Evolutionary conservation across 176 grass and related monocot genomes (phyloP), one percentile per base, ranked within the genome.

Genomic region (Tuctoria greenei): DNA sequence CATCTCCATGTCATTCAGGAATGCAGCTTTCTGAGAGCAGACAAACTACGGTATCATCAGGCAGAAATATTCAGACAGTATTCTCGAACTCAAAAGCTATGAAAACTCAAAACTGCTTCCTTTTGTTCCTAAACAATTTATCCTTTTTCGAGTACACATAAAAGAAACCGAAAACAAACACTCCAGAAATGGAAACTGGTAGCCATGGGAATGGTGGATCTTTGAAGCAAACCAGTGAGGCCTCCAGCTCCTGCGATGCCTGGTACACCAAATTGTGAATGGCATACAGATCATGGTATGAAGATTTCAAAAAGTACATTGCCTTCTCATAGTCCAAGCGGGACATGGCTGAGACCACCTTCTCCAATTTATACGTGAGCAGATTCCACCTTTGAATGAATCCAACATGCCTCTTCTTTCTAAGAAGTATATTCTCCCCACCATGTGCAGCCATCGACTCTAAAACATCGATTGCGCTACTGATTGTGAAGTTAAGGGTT

Each of bases 361-460:
- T 97, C 11, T 97, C 88, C 81, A 97, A 72, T 72, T 97, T 97
- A 75, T 85, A 89, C 21, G 70, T 91, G 66, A 91, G 85, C 69
- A 93, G 68, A 80, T 97, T 97, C 90, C 90, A 93, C 84, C 94
- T 97, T 41, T 97, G 94, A 79, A 84, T 71, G 88, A 97, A 93
- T 77, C 88, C 86, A 71, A 86, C 91, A 86, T 86, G 61, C 82
- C 84, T 89, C 79, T 92, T 97, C 80, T 93, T 91, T 64, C 88
- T 85, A 47, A 89, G 83, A 49, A 97, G 78, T 75, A 93, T 93
- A 62, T 60, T 91, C 62, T 93, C 91, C 10, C 91, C 91, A 18
- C 91, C 94, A 76, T 97, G 91, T 31, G 83, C 77, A 4, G 57
- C 81, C 91, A 97, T 85, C 1, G 88, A 93, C 18, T 89, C 88